Evolutionary conservation across 805 yeast genomes (phyloP).

Genomic region (Debaryomyces hansenii): DNA sequence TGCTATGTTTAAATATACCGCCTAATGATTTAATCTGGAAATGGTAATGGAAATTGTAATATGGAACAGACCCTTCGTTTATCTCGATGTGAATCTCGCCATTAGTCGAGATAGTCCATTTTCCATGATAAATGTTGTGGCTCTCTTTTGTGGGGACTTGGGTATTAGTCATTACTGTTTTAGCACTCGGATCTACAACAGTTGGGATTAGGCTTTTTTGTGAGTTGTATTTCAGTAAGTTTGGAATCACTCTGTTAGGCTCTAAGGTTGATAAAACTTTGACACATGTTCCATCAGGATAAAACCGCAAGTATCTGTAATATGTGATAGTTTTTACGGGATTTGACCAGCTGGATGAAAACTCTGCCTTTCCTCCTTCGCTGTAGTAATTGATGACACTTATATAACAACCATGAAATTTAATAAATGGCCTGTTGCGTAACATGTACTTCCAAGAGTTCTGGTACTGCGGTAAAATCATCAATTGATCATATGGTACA

Average conservation of each 20-base stretch:
- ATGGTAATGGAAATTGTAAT: constrained; percentile 63
- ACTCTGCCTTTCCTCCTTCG: constrained; percentile 74
- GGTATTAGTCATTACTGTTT: constrained; percentile 15
- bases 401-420: constrained; percentile 82
- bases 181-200: background rate
- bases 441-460: constrained; percentile 52
- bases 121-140: constrained; percentile 46
- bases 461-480: constrained; percentile 28
- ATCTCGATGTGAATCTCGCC: constrained; percentile 51
- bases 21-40: constrained; percentile 62
- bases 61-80: constrained; percentile 57
- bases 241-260: constrained; percentile 67
- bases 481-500: constrained; percentile 31
- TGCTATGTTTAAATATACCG: constrained; percentile 57
- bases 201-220: constrained; percentile 12
- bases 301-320: constrained; percentile 81
- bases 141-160: constrained; percentile 21
- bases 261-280: constrained; percentile 70
- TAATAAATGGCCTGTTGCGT: constrained; percentile 67
- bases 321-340: constrained; percentile 87
- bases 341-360: constrained; percentile 63
- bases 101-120: constrained; percentile 57
- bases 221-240: constrained; percentile 36
- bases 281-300: constrained; percentile 72
- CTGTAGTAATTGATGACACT: constrained; percentile 82